Evolutionary conservation across 2,329 filamentous ascomycete genomes (phyloP), one percentile per base, ranked within the genome.

Genomic region (Chaetomiaceae sp.): DNA sequence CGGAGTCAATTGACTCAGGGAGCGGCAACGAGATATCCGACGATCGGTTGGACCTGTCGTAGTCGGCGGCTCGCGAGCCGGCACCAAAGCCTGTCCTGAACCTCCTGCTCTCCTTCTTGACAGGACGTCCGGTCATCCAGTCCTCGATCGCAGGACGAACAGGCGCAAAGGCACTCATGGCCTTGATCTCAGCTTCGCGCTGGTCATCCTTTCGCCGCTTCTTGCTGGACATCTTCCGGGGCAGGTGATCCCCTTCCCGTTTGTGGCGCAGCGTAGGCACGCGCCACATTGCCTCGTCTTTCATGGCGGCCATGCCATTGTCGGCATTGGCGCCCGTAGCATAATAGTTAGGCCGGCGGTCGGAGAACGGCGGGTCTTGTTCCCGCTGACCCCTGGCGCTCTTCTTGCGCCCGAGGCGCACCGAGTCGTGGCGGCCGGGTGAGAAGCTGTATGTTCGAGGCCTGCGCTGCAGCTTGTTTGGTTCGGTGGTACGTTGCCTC

Each of bases 151-250:
- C 75, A 6, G 82, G 74, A 42, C 86, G 78, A 43, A 81, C 69
- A 6, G 86, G 81, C 55, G 83, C 76, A 50, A 76, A 77, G 33
- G 80, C 78, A 60, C 80, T 86, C 85, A 96, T 87, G 44, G 87
- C 82, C 61, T 83, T 86, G 60, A 96, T 89, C 66, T 95, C 88
- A 52, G 87, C 87, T 66, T 95, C 90, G 47, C 91, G 78, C 48
- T 84, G 75, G 61, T 81, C 79, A 52, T 94, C 86, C 56, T 84
- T 83, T 58, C 83, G 82, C 57, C 84, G 79, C 67, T 87, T 91
- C 68, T 87, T 94, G 70, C 81, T 89, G 33, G 85, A 85, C 60
- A 81, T 88, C 51, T 83, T 82, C 49, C 82, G 78, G 42, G 78
- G 67, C 22, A 71, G 70, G 41, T 81, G 78, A 54, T 76, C 73